Conservation (phyloP, 148 eudicot species). For the Rhododendron mucronatum region DNA sequence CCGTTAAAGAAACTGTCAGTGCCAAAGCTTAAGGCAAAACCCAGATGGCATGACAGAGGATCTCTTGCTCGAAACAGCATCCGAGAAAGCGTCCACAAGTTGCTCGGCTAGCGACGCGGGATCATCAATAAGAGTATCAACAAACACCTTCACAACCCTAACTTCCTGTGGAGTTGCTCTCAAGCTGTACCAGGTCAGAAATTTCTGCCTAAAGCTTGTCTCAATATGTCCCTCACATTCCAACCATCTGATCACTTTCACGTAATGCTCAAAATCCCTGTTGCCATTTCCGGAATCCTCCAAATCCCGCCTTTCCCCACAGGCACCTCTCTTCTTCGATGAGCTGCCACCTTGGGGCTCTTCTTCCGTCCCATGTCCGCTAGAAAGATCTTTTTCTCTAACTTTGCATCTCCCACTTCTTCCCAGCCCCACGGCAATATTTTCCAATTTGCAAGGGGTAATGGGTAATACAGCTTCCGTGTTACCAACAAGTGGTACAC, state of each 20-base stretch:
- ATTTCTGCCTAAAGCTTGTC: slow-evolving; percentile 60
- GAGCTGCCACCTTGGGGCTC: slow-evolving; percentile 4
- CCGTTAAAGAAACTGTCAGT: slow-evolving; percentile 28
- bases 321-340: neutral
- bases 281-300: slow-evolving; percentile 28
- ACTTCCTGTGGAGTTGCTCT: slow-evolving; percentile 69
- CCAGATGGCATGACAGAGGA: slow-evolving; percentile 45
- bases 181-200: slow-evolving; percentile 82
- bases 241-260: slow-evolving; percentile 66
- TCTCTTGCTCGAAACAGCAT: slow-evolving; percentile 53
- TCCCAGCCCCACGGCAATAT: slow-evolving; percentile 25
- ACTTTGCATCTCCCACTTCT: slow-evolving; percentile 29
- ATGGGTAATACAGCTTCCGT: slow-evolving; percentile 45
- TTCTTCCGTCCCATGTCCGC: slow-evolving; percentile 30
- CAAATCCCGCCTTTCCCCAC: neutral
- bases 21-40: slow-evolving; percentile 86
- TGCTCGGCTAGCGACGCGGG: slow-evolving; percentile 73
- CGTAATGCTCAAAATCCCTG: slow-evolving; percentile 51
- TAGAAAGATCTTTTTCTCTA: slow-evolving; percentile 26
- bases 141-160: slow-evolving; percentile 72
- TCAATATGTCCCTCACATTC: slow-evolving; percentile 79
- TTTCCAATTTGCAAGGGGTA: slow-evolving; percentile 62
- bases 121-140: slow-evolving; percentile 62
- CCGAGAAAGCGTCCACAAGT: slow-evolving; percentile 68
- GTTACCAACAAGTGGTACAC: slow-evolving; percentile 23